Conservation (phyloP, 1,284 basidiomycete genomes). For the Malassezia equina region DNA sequence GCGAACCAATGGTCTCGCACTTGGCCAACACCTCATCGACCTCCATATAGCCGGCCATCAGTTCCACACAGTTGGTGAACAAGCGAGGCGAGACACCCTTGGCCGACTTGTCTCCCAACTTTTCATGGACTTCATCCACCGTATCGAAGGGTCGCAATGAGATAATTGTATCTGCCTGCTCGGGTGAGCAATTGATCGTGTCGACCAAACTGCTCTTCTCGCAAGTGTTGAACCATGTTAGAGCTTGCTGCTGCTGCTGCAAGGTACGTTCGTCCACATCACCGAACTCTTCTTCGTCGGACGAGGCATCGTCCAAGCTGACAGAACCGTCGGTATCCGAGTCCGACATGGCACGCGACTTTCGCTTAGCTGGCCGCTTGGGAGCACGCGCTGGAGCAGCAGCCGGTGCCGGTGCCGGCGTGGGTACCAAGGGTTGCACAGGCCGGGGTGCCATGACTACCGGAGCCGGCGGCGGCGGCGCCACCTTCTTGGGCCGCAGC, state of each 20-base stretch:
- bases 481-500: conserved; percentile 10
- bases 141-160: conserved; percentile 68
- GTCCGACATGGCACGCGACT: conserved; percentile 11
- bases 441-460: not conserved
- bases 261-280: conserved; percentile 26
- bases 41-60: conserved; percentile 74
- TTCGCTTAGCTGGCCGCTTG: conserved; percentile 13
- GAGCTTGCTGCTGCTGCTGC: conserved; percentile 31
- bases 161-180: conserved; percentile 73
- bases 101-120: conserved; percentile 67
- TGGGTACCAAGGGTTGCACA: not conserved
- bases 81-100: conserved; percentile 82
- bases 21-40: conserved; percentile 80
- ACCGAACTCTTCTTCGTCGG: conserved; percentile 24
- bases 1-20: conserved; percentile 71
- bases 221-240: conserved; percentile 73
- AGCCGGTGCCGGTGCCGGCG: not conserved
- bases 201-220: conserved; percentile 68
- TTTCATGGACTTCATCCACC: conserved; percentile 56
- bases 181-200: conserved; percentile 72
- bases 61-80: conserved; percentile 77
- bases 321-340: conserved; percentile 11
- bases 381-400: not conserved
- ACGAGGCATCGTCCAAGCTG: conserved; percentile 15
- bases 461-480: not conserved